Percentiles rank a stretch among this genome's conserved stretches.
phyloP scores from a whole-genome alignment of 352 stramenopile genomes.

The Saprolegnia diclina region DNA sequence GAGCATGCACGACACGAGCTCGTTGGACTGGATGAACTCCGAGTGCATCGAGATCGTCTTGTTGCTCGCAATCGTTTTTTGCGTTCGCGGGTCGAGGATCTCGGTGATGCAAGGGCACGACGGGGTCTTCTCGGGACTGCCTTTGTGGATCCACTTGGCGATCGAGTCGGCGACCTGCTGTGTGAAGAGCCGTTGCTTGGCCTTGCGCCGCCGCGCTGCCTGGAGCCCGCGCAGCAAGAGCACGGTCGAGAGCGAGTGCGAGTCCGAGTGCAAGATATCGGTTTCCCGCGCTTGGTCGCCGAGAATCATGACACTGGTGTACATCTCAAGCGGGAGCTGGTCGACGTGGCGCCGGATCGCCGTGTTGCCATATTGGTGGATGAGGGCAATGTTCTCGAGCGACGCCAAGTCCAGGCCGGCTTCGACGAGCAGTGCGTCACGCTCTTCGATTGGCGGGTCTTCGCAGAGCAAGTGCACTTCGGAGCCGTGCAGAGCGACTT shows the following conservation, averaged over 20 bases:
- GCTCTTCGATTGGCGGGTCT: conserved; percentile 48
- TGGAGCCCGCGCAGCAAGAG: conserved; percentile 82
- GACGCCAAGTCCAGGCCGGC: conserved; percentile 46
- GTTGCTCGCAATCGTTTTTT: conserved; percentile 73
- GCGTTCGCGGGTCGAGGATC: conserved; percentile 81
- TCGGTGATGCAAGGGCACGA: conserved; percentile 76
- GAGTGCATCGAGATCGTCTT: conserved; percentile 64
- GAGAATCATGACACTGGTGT: conserved; percentile 83
- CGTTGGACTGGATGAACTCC: conserved; percentile 86
- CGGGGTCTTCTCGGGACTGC: conserved; percentile 23
- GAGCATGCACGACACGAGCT: conserved; percentile 78
- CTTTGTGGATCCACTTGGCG: conserved; percentile 4
- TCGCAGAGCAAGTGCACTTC: conserved; percentile 83
- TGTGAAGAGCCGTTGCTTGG: conserved; percentile 4
- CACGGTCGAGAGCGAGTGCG: conserved; percentile 76
- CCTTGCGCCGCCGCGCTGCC: neutral
- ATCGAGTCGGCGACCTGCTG: neutral
- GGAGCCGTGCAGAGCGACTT: conserved; percentile 49
- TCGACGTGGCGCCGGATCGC: conserved; percentile 71
- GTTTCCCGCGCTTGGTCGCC: conserved; percentile 61
- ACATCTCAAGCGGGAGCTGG: conserved; percentile 53
- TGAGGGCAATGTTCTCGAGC: conserved; percentile 49
- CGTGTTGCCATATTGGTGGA: conserved; percentile 77
- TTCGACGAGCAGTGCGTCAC: conserved; percentile 57
- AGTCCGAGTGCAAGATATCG: conserved; percentile 83